phyloP scores from a whole-genome alignment of 2,329 filamentous ascomycete genomes.

The Periconia digitata region DNA sequence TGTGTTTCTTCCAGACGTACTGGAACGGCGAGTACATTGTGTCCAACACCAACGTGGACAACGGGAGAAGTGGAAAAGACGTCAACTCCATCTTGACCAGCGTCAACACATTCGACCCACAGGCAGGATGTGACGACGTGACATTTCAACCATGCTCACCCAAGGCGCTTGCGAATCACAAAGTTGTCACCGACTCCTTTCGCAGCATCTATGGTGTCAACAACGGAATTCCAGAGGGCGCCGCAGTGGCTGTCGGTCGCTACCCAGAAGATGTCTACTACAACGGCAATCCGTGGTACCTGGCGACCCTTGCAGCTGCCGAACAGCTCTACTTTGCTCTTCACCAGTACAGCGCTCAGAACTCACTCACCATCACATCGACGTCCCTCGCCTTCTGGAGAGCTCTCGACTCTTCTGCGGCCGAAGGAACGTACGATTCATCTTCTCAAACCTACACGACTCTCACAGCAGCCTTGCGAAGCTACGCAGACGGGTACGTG shows the following conservation, averaged over 20 bases:
- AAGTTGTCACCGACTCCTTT: conserved; percentile 74
- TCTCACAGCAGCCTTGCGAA: conserved; percentile 62
- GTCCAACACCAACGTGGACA: conserved; percentile 65
- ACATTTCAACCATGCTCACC: conserved; percentile 78
- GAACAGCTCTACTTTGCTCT: conserved; percentile 79
- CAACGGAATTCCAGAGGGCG: conserved; percentile 60
- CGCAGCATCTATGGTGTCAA: conserved; percentile 71
- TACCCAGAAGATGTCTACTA: conserved; percentile 67
- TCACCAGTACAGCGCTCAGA: conserved; percentile 67
- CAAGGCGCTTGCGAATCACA: conserved; percentile 68
- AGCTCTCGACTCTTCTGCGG: conserved; percentile 61
- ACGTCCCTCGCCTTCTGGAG: conserved; percentile 72
- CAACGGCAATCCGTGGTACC: conserved; percentile 78
- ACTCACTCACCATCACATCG: conserved; percentile 64
- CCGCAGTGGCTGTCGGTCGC: conserved; percentile 53
- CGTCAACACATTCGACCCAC: conserved; percentile 67
- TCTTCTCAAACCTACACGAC: conserved; percentile 56
- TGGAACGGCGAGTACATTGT: conserved; percentile 69
- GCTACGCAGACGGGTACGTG: conserved; percentile 63
- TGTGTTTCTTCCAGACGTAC: conserved; percentile 74
- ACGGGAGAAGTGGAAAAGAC: conserved; percentile 65
- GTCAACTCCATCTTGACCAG: conserved; percentile 64
- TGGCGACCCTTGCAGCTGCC: conserved; percentile 74
- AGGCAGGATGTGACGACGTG: conserved; percentile 62
- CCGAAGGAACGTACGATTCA: conserved; percentile 65